Base-by-base conservation (phyloP, 108 stramenopile genomes). In the Aureococcus anophagefferens region DNA sequence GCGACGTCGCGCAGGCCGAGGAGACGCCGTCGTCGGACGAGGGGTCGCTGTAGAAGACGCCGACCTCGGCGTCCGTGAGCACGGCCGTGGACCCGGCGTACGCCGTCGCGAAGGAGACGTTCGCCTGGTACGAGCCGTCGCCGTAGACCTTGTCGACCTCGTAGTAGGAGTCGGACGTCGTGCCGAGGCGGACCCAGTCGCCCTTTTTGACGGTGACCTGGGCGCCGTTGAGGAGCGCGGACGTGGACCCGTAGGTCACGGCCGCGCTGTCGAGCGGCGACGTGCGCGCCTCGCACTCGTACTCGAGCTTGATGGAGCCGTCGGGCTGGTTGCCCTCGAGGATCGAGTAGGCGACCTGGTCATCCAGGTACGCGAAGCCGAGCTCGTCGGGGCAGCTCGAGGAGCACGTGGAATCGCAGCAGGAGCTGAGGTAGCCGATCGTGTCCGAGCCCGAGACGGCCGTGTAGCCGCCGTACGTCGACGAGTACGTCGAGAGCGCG, bases 21-120 rank as follows among this genome's bases (percentile, higher is more conserved):
- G 66, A 89, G 69, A 68, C 90, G 31, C 86, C 89, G 67, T 82
- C 71, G 17, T 46, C 66, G 66, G 74, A 81, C 63, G 75, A 62
- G 66, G 85, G 88, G 71, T 89, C 89, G 15, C 84, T 87, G 75
- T 83, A 89, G 68, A 86, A 91, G 65, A 72, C 67, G 4, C 90
- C 90, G 64, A 73, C 79, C 74, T 91, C 90, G 5, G 84, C 87
- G 72, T 91, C 81, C 25, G 79, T 74, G 72, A 78, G 77, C 35
- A 45, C 51, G 4, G 68, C 66, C 62, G 78, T 68, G 5, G 72
- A 63, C n/a, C 35, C 68, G 30, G 68, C 30, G 17, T 16, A 73
- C 5, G 35, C 46, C 14, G 68, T 29, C 73, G 81, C n/a, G 75
- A 72, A 17, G 66, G 44, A 34, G 9, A 66, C 66, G 64, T 44